phyloP scores from a whole-genome alignment of 805 yeast genomes.

The Candida bentonensis region DNA sequence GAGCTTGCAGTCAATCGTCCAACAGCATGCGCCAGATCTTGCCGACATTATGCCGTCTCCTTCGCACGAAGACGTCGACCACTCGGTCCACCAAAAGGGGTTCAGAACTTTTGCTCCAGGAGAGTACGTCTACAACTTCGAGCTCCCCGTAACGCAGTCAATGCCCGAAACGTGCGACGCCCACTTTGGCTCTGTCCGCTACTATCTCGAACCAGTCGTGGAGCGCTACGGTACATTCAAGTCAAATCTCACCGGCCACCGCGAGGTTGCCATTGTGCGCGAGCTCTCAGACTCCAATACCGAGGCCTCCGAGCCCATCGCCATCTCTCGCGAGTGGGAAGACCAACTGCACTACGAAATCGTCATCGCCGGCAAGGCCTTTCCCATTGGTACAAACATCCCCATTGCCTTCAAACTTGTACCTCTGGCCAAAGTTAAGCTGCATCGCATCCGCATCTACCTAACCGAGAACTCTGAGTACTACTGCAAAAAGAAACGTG shows the following conservation, averaged over 20 bases:
- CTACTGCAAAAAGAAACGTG: constrained; percentile 70
- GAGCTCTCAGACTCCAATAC: constrained; percentile 63
- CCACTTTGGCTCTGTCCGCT: constrained; percentile 68
- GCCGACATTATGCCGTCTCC: not conserved
- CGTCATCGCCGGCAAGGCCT: constrained; percentile 76
- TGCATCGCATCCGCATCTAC: constrained; percentile 76
- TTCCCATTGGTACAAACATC: constrained; percentile 67
- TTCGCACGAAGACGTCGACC: not conserved
- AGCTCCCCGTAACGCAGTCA: constrained; percentile 69
- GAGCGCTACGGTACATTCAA: constrained; percentile 81
- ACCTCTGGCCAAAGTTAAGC: constrained; percentile 74
- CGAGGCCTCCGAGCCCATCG: constrained; percentile 88
- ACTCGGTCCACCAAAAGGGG: constrained; percentile 14
- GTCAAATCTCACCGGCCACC: constrained; percentile 48
- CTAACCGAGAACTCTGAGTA: constrained; percentile 85
- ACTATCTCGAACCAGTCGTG: constrained; percentile 52
- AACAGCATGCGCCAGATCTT: not conserved
- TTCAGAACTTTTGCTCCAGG: constrained; percentile 60
- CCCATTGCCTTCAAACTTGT: constrained; percentile 76
- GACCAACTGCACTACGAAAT: constrained; percentile 82
- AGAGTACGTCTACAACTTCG: constrained; percentile 85
- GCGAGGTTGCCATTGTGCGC: constrained; percentile 56
- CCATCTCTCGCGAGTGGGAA: constrained; percentile 87
- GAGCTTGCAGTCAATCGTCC: not conserved
- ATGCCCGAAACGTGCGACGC: constrained; percentile 69